phyloP scores from a whole-genome alignment of 306 rosid genomes.

The Senna tora region DNA sequence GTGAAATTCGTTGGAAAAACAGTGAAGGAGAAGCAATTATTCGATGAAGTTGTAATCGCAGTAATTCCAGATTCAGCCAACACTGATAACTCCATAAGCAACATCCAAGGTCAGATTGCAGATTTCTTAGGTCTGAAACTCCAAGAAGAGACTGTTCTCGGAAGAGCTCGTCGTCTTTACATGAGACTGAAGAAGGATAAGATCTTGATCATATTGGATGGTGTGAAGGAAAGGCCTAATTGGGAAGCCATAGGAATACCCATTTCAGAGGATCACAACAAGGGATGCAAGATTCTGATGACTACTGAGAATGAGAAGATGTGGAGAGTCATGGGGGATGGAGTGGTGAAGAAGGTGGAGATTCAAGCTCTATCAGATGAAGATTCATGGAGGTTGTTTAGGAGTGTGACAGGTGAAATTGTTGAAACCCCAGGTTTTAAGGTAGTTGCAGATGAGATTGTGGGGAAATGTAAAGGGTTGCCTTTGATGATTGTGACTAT shows the following conservation, averaged over 20 bases:
- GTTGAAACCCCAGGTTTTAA: slow-evolving; percentile 8
- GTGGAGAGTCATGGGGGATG: neutral
- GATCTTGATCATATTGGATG: slow-evolving; percentile 28
- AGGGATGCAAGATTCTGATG: slow-evolving; percentile 20
- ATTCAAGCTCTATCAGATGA: neutral
- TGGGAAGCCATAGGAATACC: slow-evolving; percentile 26
- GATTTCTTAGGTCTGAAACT: slow-evolving; percentile 21
- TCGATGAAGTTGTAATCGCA: slow-evolving; percentile 5
- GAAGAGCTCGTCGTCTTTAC: slow-evolving; percentile 25
- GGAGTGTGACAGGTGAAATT: neutral
- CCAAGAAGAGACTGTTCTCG: neutral
- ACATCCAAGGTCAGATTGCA: slow-evolving; percentile 17
- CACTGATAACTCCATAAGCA: neutral
- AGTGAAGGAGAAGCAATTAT: neutral
- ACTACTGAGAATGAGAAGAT: neutral
- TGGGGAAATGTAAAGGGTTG: slow-evolving; percentile 15
- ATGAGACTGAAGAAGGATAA: slow-evolving; percentile 12
- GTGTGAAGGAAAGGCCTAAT: neutral
- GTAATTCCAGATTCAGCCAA: neutral
- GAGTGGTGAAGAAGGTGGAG: neutral
- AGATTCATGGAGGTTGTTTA: slow-evolving; percentile 18
- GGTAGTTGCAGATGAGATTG: slow-evolving; percentile 1
- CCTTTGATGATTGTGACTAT: neutral
- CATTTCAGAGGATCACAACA: neutral
- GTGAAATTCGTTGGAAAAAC: slow-evolving; percentile 10